Evolutionary conservation across 805 yeast species (phyloP).

Genomic region (Scheffersomyces amazonensis): DNA sequence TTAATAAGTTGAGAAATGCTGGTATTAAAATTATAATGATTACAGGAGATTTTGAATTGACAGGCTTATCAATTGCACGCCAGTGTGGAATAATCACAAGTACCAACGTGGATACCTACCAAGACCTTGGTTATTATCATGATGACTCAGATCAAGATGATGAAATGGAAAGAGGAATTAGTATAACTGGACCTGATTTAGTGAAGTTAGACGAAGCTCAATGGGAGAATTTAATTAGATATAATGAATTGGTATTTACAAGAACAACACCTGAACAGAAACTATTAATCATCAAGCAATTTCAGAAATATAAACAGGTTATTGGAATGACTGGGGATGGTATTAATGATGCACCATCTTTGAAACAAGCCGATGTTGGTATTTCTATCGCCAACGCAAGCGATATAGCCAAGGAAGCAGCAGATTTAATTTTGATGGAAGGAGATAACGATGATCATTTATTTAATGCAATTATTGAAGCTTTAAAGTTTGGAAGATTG

Average conservation of each 20-base stretch:
- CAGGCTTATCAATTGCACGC: slow-evolving; percentile 49
- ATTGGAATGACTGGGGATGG: slow-evolving; percentile 39
- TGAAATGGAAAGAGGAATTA: slow-evolving; percentile 21
- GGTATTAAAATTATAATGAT: slow-evolving; percentile 43
- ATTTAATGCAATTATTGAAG: slow-evolving; percentile 27
- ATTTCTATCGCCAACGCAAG: slow-evolving; percentile 26
- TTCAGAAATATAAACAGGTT: slow-evolving; percentile 29
- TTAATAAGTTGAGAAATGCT: slow-evolving; percentile 30
- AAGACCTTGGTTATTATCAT: slow-evolving; percentile 1
- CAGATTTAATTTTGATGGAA: slow-evolving; percentile 29
- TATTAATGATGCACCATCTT: slow-evolving; percentile 33
- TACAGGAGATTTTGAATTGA: slow-evolving; percentile 53
- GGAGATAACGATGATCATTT: slow-evolving; percentile 10
- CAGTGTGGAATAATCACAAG: slow-evolving; percentile 35
- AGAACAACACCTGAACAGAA: slow-evolving; percentile 51
- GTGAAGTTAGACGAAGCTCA: slow-evolving; percentile 30
- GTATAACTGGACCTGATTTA: slow-evolving; percentile 32
- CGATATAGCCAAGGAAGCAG: slow-evolving; percentile 37
- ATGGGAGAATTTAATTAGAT: slow-evolving; percentile 39
- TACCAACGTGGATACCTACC: slow-evolving; percentile 13
- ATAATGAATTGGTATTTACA: slow-evolving; percentile 39
- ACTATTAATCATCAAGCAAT: slow-evolving; percentile 44
- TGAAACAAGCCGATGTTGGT: slow-evolving; percentile 33
- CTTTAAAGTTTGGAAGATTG: slow-evolving; percentile 40
- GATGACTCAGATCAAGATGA: slow-evolving; percentile 13